phyloP scores from a whole-genome alignment of 108 stramenopile genomes.

The Fistulifera solaris region DNA sequence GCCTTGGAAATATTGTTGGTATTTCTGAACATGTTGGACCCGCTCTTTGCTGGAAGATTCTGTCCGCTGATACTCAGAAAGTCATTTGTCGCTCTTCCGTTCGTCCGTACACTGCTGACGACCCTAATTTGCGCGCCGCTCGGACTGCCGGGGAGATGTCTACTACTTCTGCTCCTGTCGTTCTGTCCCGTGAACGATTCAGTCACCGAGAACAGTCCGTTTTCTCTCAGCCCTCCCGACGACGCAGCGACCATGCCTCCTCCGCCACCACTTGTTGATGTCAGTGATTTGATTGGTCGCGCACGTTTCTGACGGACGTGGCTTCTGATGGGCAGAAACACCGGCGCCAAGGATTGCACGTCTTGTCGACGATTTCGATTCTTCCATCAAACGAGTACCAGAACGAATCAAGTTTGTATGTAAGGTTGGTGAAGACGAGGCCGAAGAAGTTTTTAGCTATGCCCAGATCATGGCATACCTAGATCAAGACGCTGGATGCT shows the following conservation, averaged over 20 bases:
- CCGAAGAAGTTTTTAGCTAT: neutral
- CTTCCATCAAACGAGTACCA: too few species aligned
- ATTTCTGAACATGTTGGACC: slow-evolving; percentile 24
- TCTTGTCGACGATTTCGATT: neutral
- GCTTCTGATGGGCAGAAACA: neutral
- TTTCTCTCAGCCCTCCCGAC: too few species aligned
- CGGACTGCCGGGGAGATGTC: too few species aligned
- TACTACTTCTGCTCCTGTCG: too few species aligned
- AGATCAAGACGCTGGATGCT: neutral
- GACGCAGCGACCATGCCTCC: too few species aligned
- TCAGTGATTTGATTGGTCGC: slow-evolving; percentile 4
- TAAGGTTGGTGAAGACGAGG: neutral
- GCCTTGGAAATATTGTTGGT: slow-evolving; percentile 11
- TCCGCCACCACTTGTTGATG: too few species aligned
- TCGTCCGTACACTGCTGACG: slow-evolving; percentile 1
- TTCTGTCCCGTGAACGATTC: too few species aligned
- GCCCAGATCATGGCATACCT: neutral
- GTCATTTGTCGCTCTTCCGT: slow-evolving; percentile 10
- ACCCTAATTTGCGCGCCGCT: slow-evolving; percentile 1
- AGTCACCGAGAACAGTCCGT: too few species aligned
- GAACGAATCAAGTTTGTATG: slow-evolving; percentile 1
- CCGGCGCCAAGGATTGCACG: neutral
- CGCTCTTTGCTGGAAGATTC: slow-evolving; percentile 12
- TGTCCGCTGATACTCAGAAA: slow-evolving; percentile 2
- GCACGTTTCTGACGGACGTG: neutral